Conservation (phyloP, 768 basidiomycete species). For the Phanerochaete carnosa region DNA sequence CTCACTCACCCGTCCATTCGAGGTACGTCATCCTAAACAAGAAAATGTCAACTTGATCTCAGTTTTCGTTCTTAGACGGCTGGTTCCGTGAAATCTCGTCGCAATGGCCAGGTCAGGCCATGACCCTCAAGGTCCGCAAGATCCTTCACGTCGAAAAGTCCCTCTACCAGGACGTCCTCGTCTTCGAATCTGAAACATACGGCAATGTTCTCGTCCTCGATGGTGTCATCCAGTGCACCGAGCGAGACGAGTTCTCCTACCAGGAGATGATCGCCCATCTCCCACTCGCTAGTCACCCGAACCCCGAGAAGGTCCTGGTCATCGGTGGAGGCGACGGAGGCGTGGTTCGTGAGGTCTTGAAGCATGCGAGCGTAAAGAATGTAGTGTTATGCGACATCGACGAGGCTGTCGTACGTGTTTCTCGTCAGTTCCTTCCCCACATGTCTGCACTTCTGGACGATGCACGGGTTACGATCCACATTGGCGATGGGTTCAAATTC, state of each 20-base stretch:
- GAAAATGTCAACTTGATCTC: not conserved
- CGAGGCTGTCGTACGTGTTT: slow-evolving; percentile 94
- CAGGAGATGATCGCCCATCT: slow-evolving; percentile 99
- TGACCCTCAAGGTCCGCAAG: slow-evolving; percentile 94
- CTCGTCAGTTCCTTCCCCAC: slow-evolving; percentile 89
- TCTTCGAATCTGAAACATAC: slow-evolving; percentile 93
- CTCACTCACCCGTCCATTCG: slow-evolving; percentile 37
- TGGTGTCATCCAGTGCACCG: slow-evolving; percentile 94
- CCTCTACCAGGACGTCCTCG: slow-evolving; percentile 93
- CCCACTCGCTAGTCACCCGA: slow-evolving; percentile 93
- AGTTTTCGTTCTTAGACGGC: slow-evolving; percentile 53
- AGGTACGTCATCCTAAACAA: slow-evolving; percentile 13
- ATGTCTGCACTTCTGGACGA: slow-evolving; percentile 84
- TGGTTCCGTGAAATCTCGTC: slow-evolving; percentile 95
- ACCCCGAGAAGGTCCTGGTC: slow-evolving; percentile 93
- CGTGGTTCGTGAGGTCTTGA: slow-evolving; percentile 95
- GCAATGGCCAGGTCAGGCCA: slow-evolving; percentile 97
- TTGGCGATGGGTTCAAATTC: slow-evolving; percentile 98
- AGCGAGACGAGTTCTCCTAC: slow-evolving; percentile 98
- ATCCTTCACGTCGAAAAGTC: slow-evolving; percentile 94
- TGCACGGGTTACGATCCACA: slow-evolving; percentile 76
- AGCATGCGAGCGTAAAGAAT: slow-evolving; percentile 85
- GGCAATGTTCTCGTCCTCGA: slow-evolving; percentile 98
- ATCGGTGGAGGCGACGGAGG: slow-evolving; percentile 99
- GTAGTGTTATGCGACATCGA: slow-evolving; percentile 98